These are phyloP conservation scores for Stenocarpella maydis DNA, from an alignment of 2,329 filamentous ascomycete species.

Conservation along the genomic window DNA sequence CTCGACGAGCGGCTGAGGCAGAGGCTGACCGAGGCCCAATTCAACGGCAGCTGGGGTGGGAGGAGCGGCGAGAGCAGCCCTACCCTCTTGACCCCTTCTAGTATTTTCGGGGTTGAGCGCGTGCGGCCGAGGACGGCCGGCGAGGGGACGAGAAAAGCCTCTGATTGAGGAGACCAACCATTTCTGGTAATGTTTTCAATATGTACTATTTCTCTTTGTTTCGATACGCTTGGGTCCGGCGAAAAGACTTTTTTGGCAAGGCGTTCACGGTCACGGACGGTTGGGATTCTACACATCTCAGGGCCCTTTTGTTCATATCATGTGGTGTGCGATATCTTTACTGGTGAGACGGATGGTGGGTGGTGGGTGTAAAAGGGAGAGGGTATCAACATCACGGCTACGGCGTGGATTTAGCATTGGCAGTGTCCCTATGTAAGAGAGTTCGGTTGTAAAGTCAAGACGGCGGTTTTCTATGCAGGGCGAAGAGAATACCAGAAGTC, in stretches of 20 bases:
- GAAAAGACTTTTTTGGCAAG: neutral
- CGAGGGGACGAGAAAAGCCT: neutral
- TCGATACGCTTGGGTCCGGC: neutral
- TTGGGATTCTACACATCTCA: neutral
- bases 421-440: slow-evolving; percentile 6
- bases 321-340: neutral
- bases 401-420: neutral
- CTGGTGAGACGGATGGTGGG: neutral
- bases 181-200: slow-evolving; percentile 22
- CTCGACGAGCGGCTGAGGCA: slow-evolving; percentile 75
- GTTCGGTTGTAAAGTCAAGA: neutral
- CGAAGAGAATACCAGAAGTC: neutral
- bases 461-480: neutral
- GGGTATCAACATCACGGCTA: neutral
- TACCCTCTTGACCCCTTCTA: slow-evolving; percentile 9
- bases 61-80: slow-evolving; percentile 11
- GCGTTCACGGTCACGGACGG: slow-evolving; percentile 2
- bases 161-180: slow-evolving; percentile 11
- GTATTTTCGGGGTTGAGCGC: slow-evolving; percentile 7
- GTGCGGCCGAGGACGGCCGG: slow-evolving; percentile 17
- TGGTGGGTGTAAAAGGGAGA: neutral
- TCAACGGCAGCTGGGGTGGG: neutral
- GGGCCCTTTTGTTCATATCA: neutral
- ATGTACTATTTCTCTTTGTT: slow-evolving; percentile 10
- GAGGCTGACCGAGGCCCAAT: slow-evolving; percentile 35